Evolutionary conservation across 495 filamentous ascomycete species (phyloP), one percentile per base, ranked within the genome.

Genomic region (Patellaria atrata): DNA sequence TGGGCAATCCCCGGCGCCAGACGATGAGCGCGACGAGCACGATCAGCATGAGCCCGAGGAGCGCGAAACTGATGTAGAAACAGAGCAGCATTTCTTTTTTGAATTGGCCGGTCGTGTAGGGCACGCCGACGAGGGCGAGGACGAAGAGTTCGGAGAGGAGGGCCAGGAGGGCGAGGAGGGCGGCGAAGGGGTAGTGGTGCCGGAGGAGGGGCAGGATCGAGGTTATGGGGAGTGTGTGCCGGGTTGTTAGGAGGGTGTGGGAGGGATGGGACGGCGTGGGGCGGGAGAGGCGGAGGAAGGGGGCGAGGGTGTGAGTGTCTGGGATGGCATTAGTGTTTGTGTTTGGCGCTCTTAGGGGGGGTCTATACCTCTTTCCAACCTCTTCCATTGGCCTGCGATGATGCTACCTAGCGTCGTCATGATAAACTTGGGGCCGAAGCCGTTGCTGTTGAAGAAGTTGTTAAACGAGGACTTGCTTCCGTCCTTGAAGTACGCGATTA

Each of bases 341-440:
- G 28, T 34, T 51, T 25, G 53, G 34, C 37, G 21, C 13, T 32
- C 9, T 9, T 5, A 17, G 18, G 4, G 3, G 25, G 28, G 28
- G 12, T 21, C 22, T 22, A 29, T 50, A 50, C 55, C 49, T 31
- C 40, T 29, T 55, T 59, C 33, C 32, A 55, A 34, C 48, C 55
- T 35, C 51, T 47, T 51, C 62, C 62, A 66, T 40, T 60, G 58
- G 19, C 59, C 49, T 18, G 57, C 56, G 11, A 66, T 54, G 11
- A 58, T 27, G 3, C 64, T 53, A 37, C 59, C 63, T 4, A 59
- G 29, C 5, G 44, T 33, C 1, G 63, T 58, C 28, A 66, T 63
- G 23, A 67, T 28, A 19, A 63, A 62, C n/a, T 51, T 42, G 16
- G 59, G 58, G 3, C 62, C 64, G 30, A 63, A 62, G 13, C 40